Base-by-base conservation (phyloP, 148 eudicot genomes). In the Vaccinium vitisidaea region DNA sequence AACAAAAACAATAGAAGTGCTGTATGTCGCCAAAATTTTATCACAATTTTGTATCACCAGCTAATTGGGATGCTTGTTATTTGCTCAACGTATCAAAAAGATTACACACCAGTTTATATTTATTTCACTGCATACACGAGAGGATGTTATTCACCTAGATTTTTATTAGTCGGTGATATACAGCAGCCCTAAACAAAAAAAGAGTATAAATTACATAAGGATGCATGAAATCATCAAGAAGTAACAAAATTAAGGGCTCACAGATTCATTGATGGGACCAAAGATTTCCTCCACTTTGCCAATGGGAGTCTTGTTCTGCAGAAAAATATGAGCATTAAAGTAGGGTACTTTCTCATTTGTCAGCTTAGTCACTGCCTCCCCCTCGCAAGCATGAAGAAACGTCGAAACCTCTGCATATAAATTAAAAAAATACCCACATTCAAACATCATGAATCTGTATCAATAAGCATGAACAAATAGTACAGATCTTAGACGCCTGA, bases 241-340 rank as follows among this genome's bases (percentile, higher is more conserved):
- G 25, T n/a, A 54, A 18, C 36, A 77, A 27, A 55, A 73, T 13
- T 70, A 50, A 48, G 49, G 54, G 84, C 95, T 93, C 69, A 97
- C 98, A 77, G 98, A 94, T 92, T 94, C 95, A 84, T 95, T 95
- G 78, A 97, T 94, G 32, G 99, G 98, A 8, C 99, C 99, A 59
- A 97, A 95, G 19, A 97, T 97, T 79, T 97, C 98, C 77, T 94
- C 98, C 30, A 94, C 98, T 89, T 91, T 96, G 69, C 98, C 98
- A 81, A 96, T 96, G 71, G 92, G 92, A 43, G 98, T 94, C 90
- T 86, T 96, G 88, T 97, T 97, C 88, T 97, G 92, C 81, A 97
- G 92, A 90, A 94, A 97, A 84, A 97, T 95, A 0, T 95, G 93
- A 6, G 99, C 98, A 88, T 97, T 97, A 43, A 97, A 97, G 89